phyloP scores from a whole-genome alignment of 2,329 filamentous ascomycete species.

The Talaromyces sp. region DNA sequence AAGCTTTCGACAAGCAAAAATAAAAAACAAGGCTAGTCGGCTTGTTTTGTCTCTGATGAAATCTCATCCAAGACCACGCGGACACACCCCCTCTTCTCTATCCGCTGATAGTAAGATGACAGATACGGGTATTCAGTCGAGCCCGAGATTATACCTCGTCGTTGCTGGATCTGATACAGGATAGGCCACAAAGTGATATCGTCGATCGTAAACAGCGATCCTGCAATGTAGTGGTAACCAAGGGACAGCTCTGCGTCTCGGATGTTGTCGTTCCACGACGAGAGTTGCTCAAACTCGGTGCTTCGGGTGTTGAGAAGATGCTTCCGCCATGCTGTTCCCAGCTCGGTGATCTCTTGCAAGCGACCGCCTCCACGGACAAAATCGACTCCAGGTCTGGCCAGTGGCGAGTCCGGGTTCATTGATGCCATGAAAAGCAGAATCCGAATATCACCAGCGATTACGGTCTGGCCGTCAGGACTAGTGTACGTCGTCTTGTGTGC shows the following conservation, averaged over 20 bases:
- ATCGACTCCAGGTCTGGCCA: slow-evolving; percentile 22
- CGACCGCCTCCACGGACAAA: slow-evolving; percentile 24
- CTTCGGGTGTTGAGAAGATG: slow-evolving; percentile 11
- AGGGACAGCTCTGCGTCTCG: slow-evolving; percentile 7
- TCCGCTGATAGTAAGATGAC: slow-evolving; percentile 33
- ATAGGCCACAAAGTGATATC: slow-evolving; percentile 44
- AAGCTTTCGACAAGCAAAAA: background rate
- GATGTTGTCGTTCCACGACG: slow-evolving; percentile 30
- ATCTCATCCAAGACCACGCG: slow-evolving; percentile 16
- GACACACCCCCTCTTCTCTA: slow-evolving; percentile 35
- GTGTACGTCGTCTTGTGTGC: slow-evolving; percentile 23
- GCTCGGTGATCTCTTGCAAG: slow-evolving; percentile 24
- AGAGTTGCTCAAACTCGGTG: slow-evolving; percentile 17
- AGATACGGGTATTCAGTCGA: slow-evolving; percentile 27
- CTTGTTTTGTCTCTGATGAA: background rate
- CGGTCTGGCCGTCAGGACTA: slow-evolving; percentile 21
- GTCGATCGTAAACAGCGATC: slow-evolving; percentile 33
- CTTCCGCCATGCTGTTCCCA: slow-evolving; percentile 27
- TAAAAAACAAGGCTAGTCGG: background rate
- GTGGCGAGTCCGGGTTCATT: slow-evolving; percentile 14
- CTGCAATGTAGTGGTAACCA: slow-evolving; percentile 31
- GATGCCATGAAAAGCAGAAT: slow-evolving; percentile 30
- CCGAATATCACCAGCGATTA: slow-evolving; percentile 25
- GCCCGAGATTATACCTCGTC: slow-evolving; percentile 17
- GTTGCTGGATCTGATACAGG: slow-evolving; percentile 32